Base-by-base conservation (phyloP, 2,329 filamentous ascomycete genomes). In the Colletotrichum tropicale region DNA sequence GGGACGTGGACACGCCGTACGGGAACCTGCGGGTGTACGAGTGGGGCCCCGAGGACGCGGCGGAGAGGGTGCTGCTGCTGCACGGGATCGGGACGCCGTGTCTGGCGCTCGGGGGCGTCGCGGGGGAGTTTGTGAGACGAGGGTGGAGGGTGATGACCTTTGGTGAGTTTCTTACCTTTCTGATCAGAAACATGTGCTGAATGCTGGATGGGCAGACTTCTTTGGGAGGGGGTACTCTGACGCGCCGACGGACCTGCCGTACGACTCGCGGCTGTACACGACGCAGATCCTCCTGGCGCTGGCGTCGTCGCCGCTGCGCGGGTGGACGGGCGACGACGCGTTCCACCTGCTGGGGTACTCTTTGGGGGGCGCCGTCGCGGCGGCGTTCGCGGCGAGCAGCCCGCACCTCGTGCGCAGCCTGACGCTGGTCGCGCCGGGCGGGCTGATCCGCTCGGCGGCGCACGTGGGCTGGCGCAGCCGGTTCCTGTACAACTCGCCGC, bases 31-130 rank as follows among this genome's bases (percentile, higher is more conserved):
- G 93, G 61, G 92, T 95, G 5, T 96, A 95, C 81, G 95, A 98
- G 86, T 97, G 93, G 90, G 95, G 95, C 0, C 94, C 94, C 0
- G 89, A 91, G 74, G 69, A 89, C 43, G 38, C 38, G 8, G 95
- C 94, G 2, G 89, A 91, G 32, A 95, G 93, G 80, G 92, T 96
- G 2, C 85, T 98, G 16, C 86, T 98, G 30, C 85, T 98, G 18
- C 95, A 96, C 83, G 95, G 95, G 7, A 96, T 97, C 80, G 94
- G 92, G 66, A 97, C 95, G 8, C 95, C 95, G 1, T 93, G 92
- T 76, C 86, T 96, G 64, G 89, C 94, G 0, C 85, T 96, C 21
- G 92, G 91, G 3, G 88, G 90, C 56, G 82, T 97, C 43, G 94
- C 93, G 16, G 87, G 91, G 81, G 90, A 88, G 68, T 87, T 98